Evolutionary conservation across 169 alveolate species (phyloP), one percentile per base, ranked within the genome.

Genomic region (Plasmodium fragile): DNA sequence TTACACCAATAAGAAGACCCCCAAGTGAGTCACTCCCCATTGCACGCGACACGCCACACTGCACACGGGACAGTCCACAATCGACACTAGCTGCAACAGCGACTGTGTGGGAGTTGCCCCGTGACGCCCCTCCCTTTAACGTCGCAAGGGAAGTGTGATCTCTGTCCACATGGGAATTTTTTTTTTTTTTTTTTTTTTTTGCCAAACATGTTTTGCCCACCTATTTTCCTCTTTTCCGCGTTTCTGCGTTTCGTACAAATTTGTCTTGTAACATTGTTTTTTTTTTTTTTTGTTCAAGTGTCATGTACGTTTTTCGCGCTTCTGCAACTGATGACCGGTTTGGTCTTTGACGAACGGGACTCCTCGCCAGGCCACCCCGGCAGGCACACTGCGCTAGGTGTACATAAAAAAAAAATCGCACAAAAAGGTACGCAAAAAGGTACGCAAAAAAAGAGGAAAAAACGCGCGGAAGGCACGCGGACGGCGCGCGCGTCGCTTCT

Each of bases 1-100:
- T 39, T 91, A 87, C 36, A 59, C 82, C 43, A 78, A 36, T 10
- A 72, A 78, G 59, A 65, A 55, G 32, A 65, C 34, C 13, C 22
- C 93, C 13, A 78, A 77, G 6, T 45, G 34, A 10, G 3, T 22
- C 59, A 4, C 25, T 2, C 59, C 25, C 59, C 25, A 49, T 13
- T 49, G 16, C n/a, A 8, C 45, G 10, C 2, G 8, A 39, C 6
- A 39, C 41, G 41, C 41, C 41, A 34, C 41, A 34, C 41, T n/a
- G 3, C 41, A 34, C 41, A 34, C 41, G n/a, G n/a, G n/a, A n/a
- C n/a, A n/a, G n/a, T n/a, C n/a, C n/a, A n/a, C n/a, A n/a, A n/a
- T n/a, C n/a, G n/a, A n/a, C n/a, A n/a, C n/a, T n/a, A n/a, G n/a
- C n/a, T n/a, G n/a, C n/a, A n/a, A n/a, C n/a, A n/a, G n/a, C n/a